Evolutionary conservation across 371 early-diverging fungal genomes (phyloP), one percentile per base, ranked within the genome.

Genomic region (Lichtheimia hyalospora): DNA sequence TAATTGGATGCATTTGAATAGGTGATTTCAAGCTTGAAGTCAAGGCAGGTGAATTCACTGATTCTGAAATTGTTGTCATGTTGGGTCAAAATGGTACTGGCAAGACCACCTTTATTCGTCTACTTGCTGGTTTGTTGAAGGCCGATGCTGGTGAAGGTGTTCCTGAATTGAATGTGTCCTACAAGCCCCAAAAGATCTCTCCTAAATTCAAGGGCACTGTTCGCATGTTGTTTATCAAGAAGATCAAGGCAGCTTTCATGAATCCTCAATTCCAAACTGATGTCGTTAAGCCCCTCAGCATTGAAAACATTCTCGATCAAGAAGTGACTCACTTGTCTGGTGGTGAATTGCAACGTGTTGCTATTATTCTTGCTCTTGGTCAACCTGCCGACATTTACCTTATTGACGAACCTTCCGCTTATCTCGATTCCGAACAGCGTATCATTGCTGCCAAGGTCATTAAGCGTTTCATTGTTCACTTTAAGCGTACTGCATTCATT

Each of bases 61-160:
- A 97, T 69, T 97, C 99, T 28, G 99, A 99, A 81, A 99, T 99
- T 69, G 84, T 99, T 71, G 98, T 99, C 68, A 96, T 99, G 92
- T 84, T 99, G 75, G 99, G 99, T 72, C 96, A 99, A 83, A 99
- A 99, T 87, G 99, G 99, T 64, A 99, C 98, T 43, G 99, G 99
- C 68, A 98, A 99, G 86, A 98, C 98, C 23, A 99, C 99, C 28
- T 95, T 99, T 70, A 97, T 99, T 60, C 90, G 90, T 56, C 82
- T 99, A 79, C 84, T 99, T 62, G 98, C 99, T 25, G 99, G 99
- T 69, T 63, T 81, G 40, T 67, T 97, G 58, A 80, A 85, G 73
- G 84, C 96, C n/a, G 96, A 96, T 69, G 91, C 89, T 59, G 88
- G 86, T 20, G 81, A 83, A 51, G 77, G 88, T 43, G 79, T 95